Conservation (phyloP, 2,329 filamentous ascomycete species). For the Fusarium beomiforme region DNA sequence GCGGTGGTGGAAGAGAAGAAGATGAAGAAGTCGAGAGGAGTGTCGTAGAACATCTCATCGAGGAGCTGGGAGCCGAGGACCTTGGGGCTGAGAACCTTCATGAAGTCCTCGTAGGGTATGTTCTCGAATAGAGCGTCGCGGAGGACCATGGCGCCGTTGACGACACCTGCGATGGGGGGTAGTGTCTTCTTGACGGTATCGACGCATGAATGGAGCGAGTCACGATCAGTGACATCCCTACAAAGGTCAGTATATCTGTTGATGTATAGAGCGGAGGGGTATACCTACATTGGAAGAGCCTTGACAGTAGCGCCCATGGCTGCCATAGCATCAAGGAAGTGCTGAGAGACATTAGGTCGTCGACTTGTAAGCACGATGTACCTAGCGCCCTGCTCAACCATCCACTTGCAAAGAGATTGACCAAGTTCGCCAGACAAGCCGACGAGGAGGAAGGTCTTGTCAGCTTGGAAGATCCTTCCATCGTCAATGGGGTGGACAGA, state of each 20-base stretch:
- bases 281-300: not conserved
- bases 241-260: not conserved
- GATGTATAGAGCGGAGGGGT: no score
- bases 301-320: not conserved
- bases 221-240: not conserved
- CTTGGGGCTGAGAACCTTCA: not conserved
- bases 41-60: not conserved
- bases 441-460: not conserved
- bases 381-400: not conserved
- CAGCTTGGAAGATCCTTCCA: not conserved
- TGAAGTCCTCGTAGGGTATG: fast-evolving
- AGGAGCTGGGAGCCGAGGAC: not conserved
- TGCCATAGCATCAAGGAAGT: not conserved
- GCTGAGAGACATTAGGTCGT: fast-evolving
- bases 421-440: not conserved
- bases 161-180: not conserved
- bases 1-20: not conserved
- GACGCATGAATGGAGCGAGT: fast-evolving
- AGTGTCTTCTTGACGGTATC: not conserved
- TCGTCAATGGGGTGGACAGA: not conserved
- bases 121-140: fast-evolving
- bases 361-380: not conserved
- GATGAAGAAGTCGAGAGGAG: not conserved
- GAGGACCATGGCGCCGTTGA: not conserved
- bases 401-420: not conserved